These are phyloP conservation scores for Auricularia sp. DNA, from an alignment of 768 basidiomycete genomes.

Conservation along the genomic window DNA sequence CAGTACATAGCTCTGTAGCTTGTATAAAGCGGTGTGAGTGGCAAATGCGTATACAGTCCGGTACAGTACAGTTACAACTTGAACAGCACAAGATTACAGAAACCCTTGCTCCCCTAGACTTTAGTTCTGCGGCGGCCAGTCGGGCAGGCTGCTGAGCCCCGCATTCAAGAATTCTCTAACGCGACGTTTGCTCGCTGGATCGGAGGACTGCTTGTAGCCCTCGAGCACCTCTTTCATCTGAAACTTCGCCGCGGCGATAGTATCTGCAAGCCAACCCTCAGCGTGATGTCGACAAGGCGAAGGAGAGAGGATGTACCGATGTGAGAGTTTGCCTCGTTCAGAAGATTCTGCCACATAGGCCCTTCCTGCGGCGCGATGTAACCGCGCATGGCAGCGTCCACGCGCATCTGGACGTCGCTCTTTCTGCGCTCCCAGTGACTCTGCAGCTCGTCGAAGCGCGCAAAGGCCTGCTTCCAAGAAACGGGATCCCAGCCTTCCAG, in stretches of 20 bases:
- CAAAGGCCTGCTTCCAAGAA: conserved; percentile 62
- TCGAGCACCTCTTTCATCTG: conserved; percentile 68
- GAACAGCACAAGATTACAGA: neutral
- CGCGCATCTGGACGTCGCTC: conserved; percentile 40
- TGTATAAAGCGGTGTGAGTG: neutral
- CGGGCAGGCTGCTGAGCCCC: conserved; percentile 58
- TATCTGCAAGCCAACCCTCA: conserved; percentile 31
- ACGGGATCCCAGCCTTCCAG: conserved; percentile 63
- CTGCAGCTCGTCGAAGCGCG: conserved; percentile 54
- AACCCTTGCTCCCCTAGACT: neutral
- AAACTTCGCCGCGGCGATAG: conserved; percentile 57
- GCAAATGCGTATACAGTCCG: neutral
- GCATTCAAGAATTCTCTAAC: conserved; percentile 75
- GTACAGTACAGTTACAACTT: neutral
- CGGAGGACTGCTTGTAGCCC: conserved; percentile 66
- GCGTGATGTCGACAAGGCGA: conserved; percentile 23
- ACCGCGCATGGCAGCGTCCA: conserved; percentile 41
- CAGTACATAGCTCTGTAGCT: neutral
- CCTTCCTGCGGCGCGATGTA: neutral
- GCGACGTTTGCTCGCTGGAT: conserved; percentile 59
- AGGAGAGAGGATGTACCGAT: conserved; percentile 14
- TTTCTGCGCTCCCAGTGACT: conserved; percentile 54
- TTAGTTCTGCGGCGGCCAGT: conserved; percentile 42
- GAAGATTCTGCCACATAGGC: neutral
- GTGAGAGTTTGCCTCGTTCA: conserved; percentile 20